These are phyloP conservation scores for Plenodomus lindquistii DNA, from an alignment of 2,329 filamentous ascomycete species.

Conservation along the genomic window DNA sequence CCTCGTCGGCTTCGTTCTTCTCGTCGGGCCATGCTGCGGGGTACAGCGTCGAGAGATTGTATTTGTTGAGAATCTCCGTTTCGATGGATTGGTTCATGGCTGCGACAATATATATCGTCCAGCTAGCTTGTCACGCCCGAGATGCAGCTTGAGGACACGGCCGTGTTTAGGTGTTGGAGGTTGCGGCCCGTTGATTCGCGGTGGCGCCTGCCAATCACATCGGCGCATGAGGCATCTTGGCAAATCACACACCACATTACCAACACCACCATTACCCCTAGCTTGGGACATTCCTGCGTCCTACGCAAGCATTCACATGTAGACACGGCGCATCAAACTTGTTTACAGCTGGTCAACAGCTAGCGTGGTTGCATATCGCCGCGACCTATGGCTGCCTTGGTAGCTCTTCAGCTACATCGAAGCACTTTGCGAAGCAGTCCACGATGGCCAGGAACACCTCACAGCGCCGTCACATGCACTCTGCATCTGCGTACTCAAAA, in stretches of 20 bases:
- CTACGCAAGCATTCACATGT: neutral
- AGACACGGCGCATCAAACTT: neutral
- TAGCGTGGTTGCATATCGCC: neutral
- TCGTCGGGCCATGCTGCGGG: constrained; percentile 86
- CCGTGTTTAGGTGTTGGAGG: constrained; percentile 14
- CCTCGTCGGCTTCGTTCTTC: constrained; percentile 69
- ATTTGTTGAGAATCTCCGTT: constrained; percentile 81
- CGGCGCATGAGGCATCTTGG: neutral
- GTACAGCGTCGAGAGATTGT: constrained; percentile 77
- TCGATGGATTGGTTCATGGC: constrained; percentile 52
- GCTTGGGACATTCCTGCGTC: too few species aligned
- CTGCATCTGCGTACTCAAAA: too few species aligned
- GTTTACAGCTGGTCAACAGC: neutral
- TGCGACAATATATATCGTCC: constrained; percentile 5
- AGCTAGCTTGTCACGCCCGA: neutral
- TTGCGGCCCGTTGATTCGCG: constrained; percentile 21
- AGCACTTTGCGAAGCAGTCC: too few species aligned
- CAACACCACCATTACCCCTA: neutral
- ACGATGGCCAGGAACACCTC: too few species aligned
- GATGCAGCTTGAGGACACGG: constrained; percentile 3
- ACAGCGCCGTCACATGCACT: too few species aligned
- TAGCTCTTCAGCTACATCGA: neutral
- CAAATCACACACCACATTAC: neutral
- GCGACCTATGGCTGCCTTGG: neutral
- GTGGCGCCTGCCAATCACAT: constrained; percentile 30